Evolutionary conservation across 2,329 filamentous ascomycete genomes (phyloP), one percentile per base, ranked within the genome.

Genomic region (Ceratocystis cacaofunesta): DNA sequence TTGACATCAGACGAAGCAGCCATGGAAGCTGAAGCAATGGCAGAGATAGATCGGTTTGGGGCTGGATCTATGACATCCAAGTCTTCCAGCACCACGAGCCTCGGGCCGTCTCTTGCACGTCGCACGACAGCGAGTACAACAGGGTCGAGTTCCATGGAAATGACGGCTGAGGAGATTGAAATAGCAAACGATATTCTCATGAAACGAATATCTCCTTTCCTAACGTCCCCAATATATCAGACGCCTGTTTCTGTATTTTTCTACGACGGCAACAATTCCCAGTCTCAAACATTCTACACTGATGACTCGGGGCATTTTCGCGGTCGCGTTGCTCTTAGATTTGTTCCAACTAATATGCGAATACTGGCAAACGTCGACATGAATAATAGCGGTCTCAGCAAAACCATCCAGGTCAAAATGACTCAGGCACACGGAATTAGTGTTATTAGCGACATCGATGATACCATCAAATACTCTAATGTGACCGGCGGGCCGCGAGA

Each of bases 371-470:
- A 88, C 12, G 91, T 96, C 71, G 82, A 86, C 66, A 79, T 99
- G 2, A 95, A 92, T 17, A 86, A 86, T 0, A 90, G 87, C 1
- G 58, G 55, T 19, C 62, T 67, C n/a, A 67, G 66, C 63, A 67
- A 67, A 60, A 48, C 44, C 2, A 88, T 94, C 69, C 82, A 89
- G 65, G 81, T 99, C 57, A 80, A 84, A 50, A 78, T 97, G 62
- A 91, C 88, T 3, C 87, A 92, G 67, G 83, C 88, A 0, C 79
- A 78, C 25, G 94, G 94, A 50, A 83, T 99, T 68, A 97, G 92
- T 74, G 72, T 99, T 67, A 97, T 99, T 73, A 97, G 90, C 73
- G 94, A 99, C 73, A 94, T 99, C 69, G 94, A 99, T 72, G 94
- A 99, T 74, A 99, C 94, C 0, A 87, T 99, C 72, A 99, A 99